Evolutionary conservation across 331 rosid species (phyloP).

Genomic region (Phaseolus coccineus): DNA sequence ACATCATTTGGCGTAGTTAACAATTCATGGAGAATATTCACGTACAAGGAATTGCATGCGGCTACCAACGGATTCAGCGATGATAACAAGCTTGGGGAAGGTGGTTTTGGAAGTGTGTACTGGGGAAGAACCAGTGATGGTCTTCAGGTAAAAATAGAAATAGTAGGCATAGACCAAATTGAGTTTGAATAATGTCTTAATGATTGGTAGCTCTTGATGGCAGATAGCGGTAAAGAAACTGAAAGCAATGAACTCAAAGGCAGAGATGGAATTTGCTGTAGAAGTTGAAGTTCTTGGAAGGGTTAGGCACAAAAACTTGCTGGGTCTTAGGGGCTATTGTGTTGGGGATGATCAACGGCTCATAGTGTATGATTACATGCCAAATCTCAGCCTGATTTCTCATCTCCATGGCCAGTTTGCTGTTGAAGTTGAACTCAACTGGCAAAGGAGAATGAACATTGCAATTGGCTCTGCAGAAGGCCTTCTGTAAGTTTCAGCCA

Average conservation of each 20-base stretch:
- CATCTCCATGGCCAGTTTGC: slow-evolving; percentile 89
- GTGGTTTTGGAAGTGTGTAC: slow-evolving; percentile 92
- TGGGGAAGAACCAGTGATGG: slow-evolving; percentile 89
- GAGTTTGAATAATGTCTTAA: background rate
- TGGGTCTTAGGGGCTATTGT: slow-evolving; percentile 86
- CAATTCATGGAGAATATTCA: slow-evolving; percentile 82
- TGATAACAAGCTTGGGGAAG: slow-evolving; percentile 86
- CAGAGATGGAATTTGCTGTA: slow-evolving; percentile 98
- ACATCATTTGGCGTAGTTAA: slow-evolving; percentile 52
- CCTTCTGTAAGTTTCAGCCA: slow-evolving; percentile 63
- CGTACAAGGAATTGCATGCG: slow-evolving; percentile 81
- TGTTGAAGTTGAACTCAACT: slow-evolving; percentile 67
- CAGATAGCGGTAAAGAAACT: slow-evolving; percentile 95
- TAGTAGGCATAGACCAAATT: background rate
- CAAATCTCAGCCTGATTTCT: slow-evolving; percentile 90
- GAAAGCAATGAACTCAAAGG: slow-evolving; percentile 89
- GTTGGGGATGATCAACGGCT: slow-evolving; percentile 85
- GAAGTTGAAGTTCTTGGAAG: slow-evolving; percentile 98
- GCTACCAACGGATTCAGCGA: slow-evolving; percentile 89
- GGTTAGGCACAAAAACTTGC: slow-evolving; percentile 86
- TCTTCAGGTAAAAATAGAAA: slow-evolving; percentile 59
- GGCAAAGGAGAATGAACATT: slow-evolving; percentile 78
- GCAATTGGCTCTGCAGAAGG: slow-evolving; percentile 94
- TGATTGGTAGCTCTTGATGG: slow-evolving; percentile 1
- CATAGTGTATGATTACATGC: slow-evolving; percentile 95